A percentile compares a stretch with the other conserved stretches of the same genome.
Evolutionary conservation across 2,329 filamentous ascomycete species (phyloP).

Genomic region (Aspergillus bombycis): DNA sequence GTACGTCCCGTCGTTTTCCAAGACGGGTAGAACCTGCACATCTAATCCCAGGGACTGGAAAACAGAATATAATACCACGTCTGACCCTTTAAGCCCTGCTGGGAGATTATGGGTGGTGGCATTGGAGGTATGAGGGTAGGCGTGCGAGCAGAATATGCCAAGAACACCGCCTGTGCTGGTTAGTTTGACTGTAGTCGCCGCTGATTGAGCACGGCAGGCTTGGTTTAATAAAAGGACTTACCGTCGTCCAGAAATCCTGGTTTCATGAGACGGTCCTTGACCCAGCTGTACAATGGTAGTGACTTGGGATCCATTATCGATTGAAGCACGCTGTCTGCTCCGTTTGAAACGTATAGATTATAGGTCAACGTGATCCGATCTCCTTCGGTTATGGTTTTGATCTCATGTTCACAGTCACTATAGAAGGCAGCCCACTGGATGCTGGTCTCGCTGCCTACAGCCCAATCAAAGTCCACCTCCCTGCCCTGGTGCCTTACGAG

Average conservation of each 20-base stretch:
- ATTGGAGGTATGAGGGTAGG: slow-evolving; percentile 48
- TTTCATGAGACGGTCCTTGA: slow-evolving; percentile 35
- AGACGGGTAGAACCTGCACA: slow-evolving; percentile 34
- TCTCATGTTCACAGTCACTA: slow-evolving; percentile 43
- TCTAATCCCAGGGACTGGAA: slow-evolving; percentile 39
- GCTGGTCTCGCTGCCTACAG: slow-evolving; percentile 17
- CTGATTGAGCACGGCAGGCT: too few relatives aligned
- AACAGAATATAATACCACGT: slow-evolving; percentile 47
- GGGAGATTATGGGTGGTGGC: slow-evolving; percentile 31
- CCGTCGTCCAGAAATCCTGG: slow-evolving; percentile 44
- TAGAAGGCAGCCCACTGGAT: slow-evolving; percentile 45
- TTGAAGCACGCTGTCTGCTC: slow-evolving; percentile 20
- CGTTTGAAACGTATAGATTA: slow-evolving; percentile 54
- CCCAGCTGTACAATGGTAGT: slow-evolving; percentile 40
- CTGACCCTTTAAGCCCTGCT: slow-evolving; percentile 50
- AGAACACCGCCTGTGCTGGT: slow-evolving; percentile 45
- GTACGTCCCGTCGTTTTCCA: slow-evolving; percentile 8
- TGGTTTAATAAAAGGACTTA: slow-evolving; percentile 12
- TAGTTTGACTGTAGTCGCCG: not conserved
- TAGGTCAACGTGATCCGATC: slow-evolving; percentile 65
- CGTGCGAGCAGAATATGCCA: slow-evolving; percentile 52
- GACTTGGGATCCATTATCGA: slow-evolving; percentile 34
- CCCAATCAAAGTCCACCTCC: slow-evolving; percentile 34
- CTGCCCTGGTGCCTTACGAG: slow-evolving; percentile 36
- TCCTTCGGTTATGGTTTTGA: slow-evolving; percentile 52